Conservation (phyloP, 2,329 filamentous ascomycete genomes). For the Geosmithia flava region DNA sequence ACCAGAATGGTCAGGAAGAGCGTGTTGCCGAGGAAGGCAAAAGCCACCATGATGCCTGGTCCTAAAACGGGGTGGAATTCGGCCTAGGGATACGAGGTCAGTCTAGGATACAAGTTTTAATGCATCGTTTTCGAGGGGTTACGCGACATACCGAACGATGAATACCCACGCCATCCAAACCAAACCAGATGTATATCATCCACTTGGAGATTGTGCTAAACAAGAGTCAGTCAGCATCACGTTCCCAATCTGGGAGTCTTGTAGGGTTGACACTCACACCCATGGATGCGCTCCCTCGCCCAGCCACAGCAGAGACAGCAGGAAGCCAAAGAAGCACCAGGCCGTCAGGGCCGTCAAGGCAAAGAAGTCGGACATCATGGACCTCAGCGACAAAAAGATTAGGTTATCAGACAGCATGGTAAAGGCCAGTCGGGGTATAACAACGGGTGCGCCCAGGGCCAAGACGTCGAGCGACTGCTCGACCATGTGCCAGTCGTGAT, state of each 20-base stretch:
- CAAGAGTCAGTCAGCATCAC: background rate
- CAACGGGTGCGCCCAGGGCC: conserved; percentile 65
- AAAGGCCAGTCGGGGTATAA: conserved; percentile 70
- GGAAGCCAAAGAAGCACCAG: conserved; percentile 77
- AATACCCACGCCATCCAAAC: conserved; percentile 61
- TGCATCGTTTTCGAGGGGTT: background rate
- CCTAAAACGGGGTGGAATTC: conserved; percentile 73
- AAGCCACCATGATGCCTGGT: conserved; percentile 68
- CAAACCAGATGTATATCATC: conserved; percentile 94
- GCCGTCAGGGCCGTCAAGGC: conserved; percentile 60
- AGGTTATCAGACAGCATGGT: conserved; percentile 76
- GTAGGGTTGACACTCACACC: conserved; percentile 24
- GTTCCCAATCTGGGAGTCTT: too few relatives aligned
- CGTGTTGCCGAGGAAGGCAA: conserved; percentile 77
- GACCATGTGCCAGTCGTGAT: conserved; percentile 30
- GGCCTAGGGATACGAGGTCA: conserved; percentile 21
- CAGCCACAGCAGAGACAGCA: conserved; percentile 70
- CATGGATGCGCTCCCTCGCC: conserved; percentile 49
- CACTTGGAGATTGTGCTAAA: conserved; percentile 63
- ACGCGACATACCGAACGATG: conserved; percentile 33
- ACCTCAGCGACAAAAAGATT: conserved; percentile 66
- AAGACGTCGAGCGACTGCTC: conserved; percentile 67
- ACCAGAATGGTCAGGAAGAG: conserved; percentile 83
- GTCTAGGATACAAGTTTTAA: background rate
- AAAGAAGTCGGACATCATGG: conserved; percentile 82